Evolutionary conservation across 129 eudicot species (phyloP).

Genomic region (Flaveria robusta): DNA sequence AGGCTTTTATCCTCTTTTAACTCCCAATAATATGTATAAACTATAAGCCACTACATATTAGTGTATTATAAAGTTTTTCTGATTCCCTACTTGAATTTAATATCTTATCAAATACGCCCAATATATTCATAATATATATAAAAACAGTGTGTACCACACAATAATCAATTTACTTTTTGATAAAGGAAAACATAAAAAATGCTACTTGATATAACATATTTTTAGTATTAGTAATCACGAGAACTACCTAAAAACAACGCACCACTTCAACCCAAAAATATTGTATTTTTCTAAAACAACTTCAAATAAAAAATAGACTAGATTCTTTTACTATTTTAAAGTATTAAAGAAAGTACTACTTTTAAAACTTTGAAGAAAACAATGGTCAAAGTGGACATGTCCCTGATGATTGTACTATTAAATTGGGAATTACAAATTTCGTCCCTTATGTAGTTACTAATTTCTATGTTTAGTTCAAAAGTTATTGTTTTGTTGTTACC

Average conservation of each 20-base stretch:
- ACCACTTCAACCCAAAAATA: not conserved
- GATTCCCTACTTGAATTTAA: too few species aligned
- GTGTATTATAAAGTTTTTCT: too few species aligned
- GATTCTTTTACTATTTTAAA: not conserved
- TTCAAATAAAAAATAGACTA: not conserved
- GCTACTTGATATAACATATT: too few species aligned
- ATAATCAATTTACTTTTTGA: too few species aligned
- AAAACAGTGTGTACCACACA: too few species aligned
- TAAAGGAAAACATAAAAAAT: too few species aligned
- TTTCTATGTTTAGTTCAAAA: not conserved
- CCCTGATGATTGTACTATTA: not conserved
- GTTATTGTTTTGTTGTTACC: not conserved
- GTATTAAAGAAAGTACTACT: not conserved
- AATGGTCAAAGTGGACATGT: conserved; percentile 5
- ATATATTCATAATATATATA: too few species aligned
- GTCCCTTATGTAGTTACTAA: not conserved
- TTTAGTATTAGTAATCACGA: not conserved
- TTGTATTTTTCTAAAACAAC: not conserved
- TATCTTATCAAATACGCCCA: too few species aligned
- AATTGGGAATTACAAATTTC: not conserved
- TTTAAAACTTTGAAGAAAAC: conserved; percentile 7
- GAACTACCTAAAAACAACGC: not conserved
- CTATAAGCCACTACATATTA: too few species aligned
- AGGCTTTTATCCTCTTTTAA: too few species aligned
- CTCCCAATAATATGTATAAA: too few species aligned